Conservation (phyloP, 345 rosid species). For the Gossypium turneri region DNA sequence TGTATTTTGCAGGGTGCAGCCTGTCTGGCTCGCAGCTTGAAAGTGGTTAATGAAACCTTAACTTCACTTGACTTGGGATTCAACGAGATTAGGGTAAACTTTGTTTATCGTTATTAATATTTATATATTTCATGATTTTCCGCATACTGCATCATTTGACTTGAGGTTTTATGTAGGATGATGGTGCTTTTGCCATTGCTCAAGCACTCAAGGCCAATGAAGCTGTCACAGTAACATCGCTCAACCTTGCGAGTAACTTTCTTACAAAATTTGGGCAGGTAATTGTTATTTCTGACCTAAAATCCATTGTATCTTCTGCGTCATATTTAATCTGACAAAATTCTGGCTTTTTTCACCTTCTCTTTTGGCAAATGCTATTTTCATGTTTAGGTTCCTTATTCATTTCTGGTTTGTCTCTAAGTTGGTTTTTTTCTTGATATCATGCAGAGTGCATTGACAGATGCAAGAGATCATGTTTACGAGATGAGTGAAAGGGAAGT, state of each 20-base stretch:
- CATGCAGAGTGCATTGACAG: conserved; percentile 78
- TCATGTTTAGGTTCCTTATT: neutral
- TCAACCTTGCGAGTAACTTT: conserved; percentile 83
- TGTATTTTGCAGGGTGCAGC: conserved; percentile 68
- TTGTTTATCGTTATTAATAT: neutral
- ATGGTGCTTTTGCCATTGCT: conserved; percentile 93
- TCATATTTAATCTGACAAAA: neutral
- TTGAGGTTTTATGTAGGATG: conserved; percentile 50
- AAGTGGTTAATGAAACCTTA: conserved; percentile 93
- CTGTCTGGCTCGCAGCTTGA: conserved; percentile 82
- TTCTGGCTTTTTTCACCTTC: neutral
- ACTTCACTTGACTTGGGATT: conserved; percentile 83
- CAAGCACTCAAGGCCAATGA: conserved; percentile 92
- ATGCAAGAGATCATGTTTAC: conserved; percentile 86
- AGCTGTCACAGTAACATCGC: conserved; percentile 71
- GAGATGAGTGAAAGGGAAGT: conserved; percentile 96
- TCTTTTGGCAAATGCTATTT: neutral
- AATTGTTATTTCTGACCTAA: neutral
- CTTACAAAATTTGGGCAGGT: conserved; percentile 98
- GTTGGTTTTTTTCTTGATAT: neutral
- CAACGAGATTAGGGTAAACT: conserved; percentile 78
- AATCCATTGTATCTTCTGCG: neutral
- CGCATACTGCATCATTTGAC: conserved; percentile 13
- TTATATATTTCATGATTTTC: neutral
- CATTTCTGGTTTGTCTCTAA: neutral